Evolutionary conservation across 345 rosid genomes (phyloP).

Genomic region (Turritis glabra): DNA sequence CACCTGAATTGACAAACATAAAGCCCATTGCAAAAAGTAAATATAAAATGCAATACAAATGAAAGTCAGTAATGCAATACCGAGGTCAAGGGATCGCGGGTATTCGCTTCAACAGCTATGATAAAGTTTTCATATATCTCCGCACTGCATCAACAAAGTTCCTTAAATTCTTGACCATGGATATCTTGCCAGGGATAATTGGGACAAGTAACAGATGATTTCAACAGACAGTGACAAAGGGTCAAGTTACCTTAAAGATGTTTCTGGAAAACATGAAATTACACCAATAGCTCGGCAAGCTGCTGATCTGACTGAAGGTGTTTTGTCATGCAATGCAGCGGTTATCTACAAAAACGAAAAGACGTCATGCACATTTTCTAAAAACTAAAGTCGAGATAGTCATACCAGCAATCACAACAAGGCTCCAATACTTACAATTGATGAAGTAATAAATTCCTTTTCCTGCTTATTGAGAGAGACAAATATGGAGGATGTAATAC

Average conservation of each 20-base stretch:
- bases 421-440: conserved; percentile 57
- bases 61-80: conserved; percentile 42
- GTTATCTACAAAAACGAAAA: conserved; percentile 47
- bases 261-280: conserved; percentile 73
- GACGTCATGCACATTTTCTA: conserved; percentile 27
- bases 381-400: conserved; percentile 5
- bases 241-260: conserved; percentile 58
- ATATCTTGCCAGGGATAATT: conserved; percentile 14
- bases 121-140: conserved; percentile 72
- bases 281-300: conserved; percentile 98
- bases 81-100: conserved; percentile 67
- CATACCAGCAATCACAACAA: conserved; percentile 13
- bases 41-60: conserved; percentile 18
- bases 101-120: conserved; percentile 70
- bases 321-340: conserved; percentile 67
- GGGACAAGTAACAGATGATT: conserved; percentile 8
- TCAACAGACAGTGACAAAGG: conserved; percentile 15
- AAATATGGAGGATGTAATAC: conserved; percentile 80
- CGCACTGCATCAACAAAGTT: conserved; percentile 63
- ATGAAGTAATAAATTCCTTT: conserved; percentile 64
- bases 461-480: conserved; percentile 54
- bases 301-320: conserved; percentile 88
- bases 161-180: conserved; percentile 25
- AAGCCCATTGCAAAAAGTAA: conserved; percentile 28
- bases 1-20: conserved; percentile 54